Evolutionary conservation across 2,329 filamentous ascomycete genomes (phyloP).

Genomic region (Penicillium crustosum): DNA sequence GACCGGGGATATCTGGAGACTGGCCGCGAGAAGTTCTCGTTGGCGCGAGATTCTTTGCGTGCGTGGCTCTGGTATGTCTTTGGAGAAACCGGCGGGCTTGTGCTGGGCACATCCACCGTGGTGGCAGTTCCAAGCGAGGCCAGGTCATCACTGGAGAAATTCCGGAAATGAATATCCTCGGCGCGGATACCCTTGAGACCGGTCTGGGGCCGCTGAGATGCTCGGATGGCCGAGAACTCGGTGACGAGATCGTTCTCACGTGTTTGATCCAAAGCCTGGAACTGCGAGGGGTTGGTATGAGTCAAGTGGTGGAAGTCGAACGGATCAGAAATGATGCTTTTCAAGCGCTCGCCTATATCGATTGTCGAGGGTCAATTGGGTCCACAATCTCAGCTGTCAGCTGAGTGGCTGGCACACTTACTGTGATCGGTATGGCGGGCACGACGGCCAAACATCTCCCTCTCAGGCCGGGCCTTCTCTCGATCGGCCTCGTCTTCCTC

Average conservation of each 20-base stretch:
- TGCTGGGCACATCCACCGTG: conserved; percentile 25
- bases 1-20: conserved; percentile 44
- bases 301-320: conserved; percentile 66
- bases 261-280: conserved; percentile 53
- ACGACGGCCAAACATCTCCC: conserved; percentile 37
- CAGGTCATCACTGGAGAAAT: conserved; percentile 36
- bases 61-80: conserved; percentile 25
- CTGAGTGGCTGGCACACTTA: conserved; percentile 29
- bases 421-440: conserved; percentile 36
- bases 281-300: conserved; percentile 57
- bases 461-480: conserved; percentile 35
- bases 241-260: conserved; percentile 53
- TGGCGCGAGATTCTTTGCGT: conserved; percentile 38
- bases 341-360: conserved; percentile 42
- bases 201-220: conserved; percentile 52
- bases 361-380: conserved; percentile 5
- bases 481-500: conserved; percentile 41
- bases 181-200: conserved; percentile 55
- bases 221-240: conserved; percentile 55
- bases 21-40: conserved; percentile 59
- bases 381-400: background rate
- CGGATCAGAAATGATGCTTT: conserved; percentile 58
- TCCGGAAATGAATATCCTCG: conserved; percentile 46
- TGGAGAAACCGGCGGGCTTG: conserved; percentile 36
- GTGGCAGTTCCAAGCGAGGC: conserved; percentile 23